Conservation (phyloP, 2,329 filamentous ascomycete genomes). For the Colletotrichum truncatum region DNA sequence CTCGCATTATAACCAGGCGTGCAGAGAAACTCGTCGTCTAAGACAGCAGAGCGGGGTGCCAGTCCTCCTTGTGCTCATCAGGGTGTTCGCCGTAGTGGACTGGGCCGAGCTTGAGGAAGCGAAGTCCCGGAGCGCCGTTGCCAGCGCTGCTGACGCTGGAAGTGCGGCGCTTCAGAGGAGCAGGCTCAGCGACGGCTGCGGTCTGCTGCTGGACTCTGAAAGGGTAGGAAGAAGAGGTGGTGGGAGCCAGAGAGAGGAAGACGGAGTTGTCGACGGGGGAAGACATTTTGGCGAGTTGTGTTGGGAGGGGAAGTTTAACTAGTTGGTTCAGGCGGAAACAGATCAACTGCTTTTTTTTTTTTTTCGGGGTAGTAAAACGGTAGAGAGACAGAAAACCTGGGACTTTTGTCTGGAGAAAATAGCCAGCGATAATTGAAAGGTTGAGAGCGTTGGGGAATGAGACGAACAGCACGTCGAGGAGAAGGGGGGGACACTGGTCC, state of each 20-base stretch:
- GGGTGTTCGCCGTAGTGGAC: slow-evolving; percentile 71
- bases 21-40: neutral
- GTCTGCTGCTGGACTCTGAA: slow-evolving; percentile 43
- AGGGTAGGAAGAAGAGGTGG: slow-evolving; percentile 65
- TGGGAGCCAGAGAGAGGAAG: slow-evolving; percentile 69
- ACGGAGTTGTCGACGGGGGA: slow-evolving; percentile 30
- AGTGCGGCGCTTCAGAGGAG: slow-evolving; percentile 53
- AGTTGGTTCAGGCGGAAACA: neutral
- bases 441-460: slow-evolving; percentile 8
- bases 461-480: rapidly evolving
- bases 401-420: neutral
- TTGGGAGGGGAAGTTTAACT: neutral
- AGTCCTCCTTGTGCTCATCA: slow-evolving; percentile 59
- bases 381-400: slow-evolving; percentile 11
- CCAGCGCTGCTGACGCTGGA: slow-evolving; percentile 62
- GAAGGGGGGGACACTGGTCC: neutral
- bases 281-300: slow-evolving; percentile 20
- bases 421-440: neutral
- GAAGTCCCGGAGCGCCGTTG: slow-evolving; percentile 41
- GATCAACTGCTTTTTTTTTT: slow-evolving; percentile 20
- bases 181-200: slow-evolving; percentile 38
- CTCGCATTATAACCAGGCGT: neutral
- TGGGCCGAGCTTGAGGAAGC: slow-evolving; percentile 71
- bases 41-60: slow-evolving; percentile 21
- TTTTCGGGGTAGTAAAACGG: slow-evolving; percentile 20